Percentiles rank a stretch among this genome's conserved stretches.
These are phyloP conservation scores for Pseudocercospora pini-densiflorae DNA, from an alignment of 2,329 filamentous ascomycete genomes.

Conservation along the genomic window DNA sequence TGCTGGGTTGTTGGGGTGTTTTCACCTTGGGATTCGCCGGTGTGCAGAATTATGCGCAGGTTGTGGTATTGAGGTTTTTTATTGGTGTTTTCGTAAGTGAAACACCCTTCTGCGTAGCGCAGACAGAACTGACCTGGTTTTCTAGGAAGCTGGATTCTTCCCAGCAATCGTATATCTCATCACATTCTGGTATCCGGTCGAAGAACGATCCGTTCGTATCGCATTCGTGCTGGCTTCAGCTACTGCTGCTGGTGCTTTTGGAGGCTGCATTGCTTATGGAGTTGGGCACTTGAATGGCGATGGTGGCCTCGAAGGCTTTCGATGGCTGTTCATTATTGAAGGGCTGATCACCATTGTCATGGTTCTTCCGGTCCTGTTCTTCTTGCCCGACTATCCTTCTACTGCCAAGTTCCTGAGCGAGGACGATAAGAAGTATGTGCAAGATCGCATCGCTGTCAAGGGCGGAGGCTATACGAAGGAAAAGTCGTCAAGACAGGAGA, in stretches of 20 bases:
- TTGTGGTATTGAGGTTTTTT: conserved; percentile 42
- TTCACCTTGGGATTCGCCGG: conserved; percentile 45
- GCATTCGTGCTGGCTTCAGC: conserved; percentile 59
- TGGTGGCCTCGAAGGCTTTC: conserved; percentile 48
- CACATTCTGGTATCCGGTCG: conserved; percentile 60
- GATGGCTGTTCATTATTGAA: conserved; percentile 47
- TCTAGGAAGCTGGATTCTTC: conserved; percentile 39
- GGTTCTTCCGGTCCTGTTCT: conserved; percentile 33
- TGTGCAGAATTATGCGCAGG: conserved; percentile 41
- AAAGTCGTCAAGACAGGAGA: conserved; percentile 42
- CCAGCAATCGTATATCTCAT: conserved; percentile 36
- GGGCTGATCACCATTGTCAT: conserved; percentile 33
- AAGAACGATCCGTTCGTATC: conserved; percentile 63
- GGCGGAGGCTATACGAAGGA: conserved; percentile 46
- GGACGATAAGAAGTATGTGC: conserved; percentile 35
- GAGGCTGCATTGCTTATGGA: conserved; percentile 63
- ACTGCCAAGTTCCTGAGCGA: conserved; percentile 35
- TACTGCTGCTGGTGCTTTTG: conserved; percentile 60
- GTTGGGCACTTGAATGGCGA: conserved; percentile 59
- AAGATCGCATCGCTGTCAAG: conserved; percentile 34
- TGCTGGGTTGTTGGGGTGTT: conserved; percentile 47
- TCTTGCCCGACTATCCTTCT: conserved; percentile 38
- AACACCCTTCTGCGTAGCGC: neutral
- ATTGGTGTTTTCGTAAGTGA: conserved; percentile 47
- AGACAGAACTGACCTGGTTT: neutral